phyloP scores from a whole-genome alignment of 73 alveolate species.

The Blepharisma stoltei region DNA sequence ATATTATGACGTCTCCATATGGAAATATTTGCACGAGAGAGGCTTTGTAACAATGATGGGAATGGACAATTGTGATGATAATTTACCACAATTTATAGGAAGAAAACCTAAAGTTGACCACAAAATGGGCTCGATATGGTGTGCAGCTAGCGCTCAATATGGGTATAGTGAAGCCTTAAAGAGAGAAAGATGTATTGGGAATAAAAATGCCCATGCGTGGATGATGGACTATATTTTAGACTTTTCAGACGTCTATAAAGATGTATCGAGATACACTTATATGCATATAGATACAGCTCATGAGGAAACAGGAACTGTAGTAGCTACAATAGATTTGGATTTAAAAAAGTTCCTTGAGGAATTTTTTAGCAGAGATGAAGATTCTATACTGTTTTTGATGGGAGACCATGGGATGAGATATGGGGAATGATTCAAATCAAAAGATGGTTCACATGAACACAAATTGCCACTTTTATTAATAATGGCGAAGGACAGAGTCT shows the following conservation, averaged over 20 bases:
- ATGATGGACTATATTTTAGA: neutral
- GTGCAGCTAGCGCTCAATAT: neutral
- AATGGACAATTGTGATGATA: neutral
- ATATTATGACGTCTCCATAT: too few species aligned
- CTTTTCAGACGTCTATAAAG: neutral
- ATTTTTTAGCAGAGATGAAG: neutral
- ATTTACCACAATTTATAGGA: neutral
- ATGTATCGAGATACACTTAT: neutral
- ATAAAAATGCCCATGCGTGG: neutral
- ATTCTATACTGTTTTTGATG: neutral
- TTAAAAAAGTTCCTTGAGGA: neutral
- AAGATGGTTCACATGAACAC: neutral
- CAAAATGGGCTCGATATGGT: neutral
- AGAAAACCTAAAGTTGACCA: neutral
- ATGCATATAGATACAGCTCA: neutral
- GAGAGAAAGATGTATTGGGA: neutral
- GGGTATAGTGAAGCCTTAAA: neutral
- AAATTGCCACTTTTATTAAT: neutral
- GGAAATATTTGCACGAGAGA: neutral
- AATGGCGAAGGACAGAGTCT: neutral
- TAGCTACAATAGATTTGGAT: neutral
- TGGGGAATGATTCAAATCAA: neutral
- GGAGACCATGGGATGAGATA: constrained; percentile 13
- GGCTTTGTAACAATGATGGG: constrained; percentile 8
- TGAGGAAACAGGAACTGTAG: neutral